phyloP scores from a whole-genome alignment of 129 eudicot genomes.

The Sambucus nigra region DNA sequence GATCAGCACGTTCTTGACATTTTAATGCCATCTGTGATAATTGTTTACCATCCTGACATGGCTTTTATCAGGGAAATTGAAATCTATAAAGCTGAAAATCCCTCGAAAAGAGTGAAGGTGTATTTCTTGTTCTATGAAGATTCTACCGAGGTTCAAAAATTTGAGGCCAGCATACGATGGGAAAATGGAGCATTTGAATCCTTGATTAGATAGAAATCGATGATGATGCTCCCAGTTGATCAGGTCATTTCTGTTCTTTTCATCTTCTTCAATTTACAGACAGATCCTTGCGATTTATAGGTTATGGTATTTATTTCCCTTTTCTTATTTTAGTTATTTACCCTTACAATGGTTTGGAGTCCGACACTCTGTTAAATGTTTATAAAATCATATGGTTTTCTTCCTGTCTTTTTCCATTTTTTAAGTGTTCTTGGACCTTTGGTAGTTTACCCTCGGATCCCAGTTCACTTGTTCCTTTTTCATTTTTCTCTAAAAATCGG shows the following conservation, averaged over 20 bases:
- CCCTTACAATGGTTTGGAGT: too few relatives aligned
- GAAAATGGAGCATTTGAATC: constrained; percentile 98
- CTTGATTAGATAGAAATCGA: constrained; percentile 83
- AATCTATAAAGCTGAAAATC: constrained; percentile 84
- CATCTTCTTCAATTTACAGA: background rate
- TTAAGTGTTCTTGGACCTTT: background rate
- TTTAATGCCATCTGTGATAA: constrained; percentile 66
- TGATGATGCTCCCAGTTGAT: constrained; percentile 88
- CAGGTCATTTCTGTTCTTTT: constrained; percentile 35
- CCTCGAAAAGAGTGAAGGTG: constrained; percentile 56
- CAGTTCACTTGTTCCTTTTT: background rate
- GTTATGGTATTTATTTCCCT: background rate
- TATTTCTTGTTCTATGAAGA: constrained; percentile 92
- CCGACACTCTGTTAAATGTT: too few relatives aligned
- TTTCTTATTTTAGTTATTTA: background rate
- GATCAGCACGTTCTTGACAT: constrained; percentile 60
- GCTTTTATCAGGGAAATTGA: constrained; percentile 91
- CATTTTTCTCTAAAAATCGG: background rate
- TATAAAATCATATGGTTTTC: too few relatives aligned
- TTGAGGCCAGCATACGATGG: constrained; percentile 87
- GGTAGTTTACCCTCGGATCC: background rate
- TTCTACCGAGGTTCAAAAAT: constrained; percentile 89
- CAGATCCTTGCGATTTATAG: background rate
- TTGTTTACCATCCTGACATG: constrained; percentile 90
- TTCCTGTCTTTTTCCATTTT: background rate